A percentile compares a stretch with the other conserved stretches of the same genome.
These are phyloP conservation scores for Pythium oligandrum DNA, from an alignment of 352 stramenopile species.

Conservation along the genomic window DNA sequence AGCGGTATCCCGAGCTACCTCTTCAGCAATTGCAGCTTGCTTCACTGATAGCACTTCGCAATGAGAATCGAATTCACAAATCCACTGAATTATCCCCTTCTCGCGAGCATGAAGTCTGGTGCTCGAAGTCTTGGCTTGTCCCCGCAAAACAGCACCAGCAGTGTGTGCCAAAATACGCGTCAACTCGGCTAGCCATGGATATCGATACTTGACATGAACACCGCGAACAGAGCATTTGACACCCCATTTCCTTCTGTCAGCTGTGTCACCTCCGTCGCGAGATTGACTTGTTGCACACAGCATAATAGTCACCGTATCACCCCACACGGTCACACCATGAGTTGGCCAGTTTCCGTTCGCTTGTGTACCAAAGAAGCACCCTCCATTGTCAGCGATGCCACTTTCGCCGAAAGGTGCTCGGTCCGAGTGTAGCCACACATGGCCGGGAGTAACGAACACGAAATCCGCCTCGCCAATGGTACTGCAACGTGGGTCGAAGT, in stretches of 20 bases:
- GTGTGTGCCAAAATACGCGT: not conserved
- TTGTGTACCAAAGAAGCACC: slow-evolving; percentile 60
- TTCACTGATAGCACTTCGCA: too few species aligned
- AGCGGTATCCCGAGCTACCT: not conserved
- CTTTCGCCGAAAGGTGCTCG: slow-evolving; percentile 49
- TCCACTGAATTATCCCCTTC: not conserved
- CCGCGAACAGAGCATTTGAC: slow-evolving; percentile 55
- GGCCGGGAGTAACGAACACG: slow-evolving; percentile 52
- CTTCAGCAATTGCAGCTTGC: not conserved
- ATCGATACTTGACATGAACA: slow-evolving; percentile 14
- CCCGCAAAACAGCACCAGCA: not conserved
- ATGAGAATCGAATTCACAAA: not conserved
- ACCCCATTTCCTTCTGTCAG: slow-evolving; percentile 51
- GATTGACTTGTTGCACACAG: slow-evolving; percentile 59
- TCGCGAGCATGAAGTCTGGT: too few species aligned
- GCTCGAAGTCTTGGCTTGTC: too few species aligned
- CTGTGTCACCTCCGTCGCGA: slow-evolving; percentile 20
- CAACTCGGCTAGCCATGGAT: not conserved
- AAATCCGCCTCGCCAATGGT: slow-evolving; percentile 63
- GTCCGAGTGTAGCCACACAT: slow-evolving; percentile 56
- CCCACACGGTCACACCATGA: slow-evolving; percentile 45
- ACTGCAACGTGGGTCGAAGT: slow-evolving; percentile 60
- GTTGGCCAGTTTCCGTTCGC: slow-evolving; percentile 51
- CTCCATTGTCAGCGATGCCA: slow-evolving; percentile 55
- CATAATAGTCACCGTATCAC: slow-evolving; percentile 64